These are phyloP conservation scores for Scenedesmus sp. DNA, from an alignment of 163 green algal species.

Conservation along the genomic window DNA sequence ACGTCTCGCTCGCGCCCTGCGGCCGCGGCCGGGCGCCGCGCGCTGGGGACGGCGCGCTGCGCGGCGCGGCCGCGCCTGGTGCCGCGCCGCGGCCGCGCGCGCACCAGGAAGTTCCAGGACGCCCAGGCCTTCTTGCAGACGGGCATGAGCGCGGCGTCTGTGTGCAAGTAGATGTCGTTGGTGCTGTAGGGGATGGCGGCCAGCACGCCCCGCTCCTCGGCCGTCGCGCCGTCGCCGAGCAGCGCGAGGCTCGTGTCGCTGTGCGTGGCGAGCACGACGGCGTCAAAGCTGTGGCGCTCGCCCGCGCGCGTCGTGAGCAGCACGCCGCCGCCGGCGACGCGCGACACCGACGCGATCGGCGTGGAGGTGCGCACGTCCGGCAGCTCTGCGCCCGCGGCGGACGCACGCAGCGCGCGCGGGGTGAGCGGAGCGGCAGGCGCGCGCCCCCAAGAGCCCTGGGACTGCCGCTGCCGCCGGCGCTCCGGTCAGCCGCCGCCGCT, in stretches of 20 bases:
- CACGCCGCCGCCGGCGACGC: conserved; percentile 18
- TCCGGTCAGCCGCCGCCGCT: background rate
- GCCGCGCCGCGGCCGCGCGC: too few species aligned
- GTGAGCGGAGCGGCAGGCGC: too few species aligned
- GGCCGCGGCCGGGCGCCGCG: too few species aligned
- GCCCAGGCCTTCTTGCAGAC: conserved; percentile 73
- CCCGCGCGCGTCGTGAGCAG: conserved; percentile 35
- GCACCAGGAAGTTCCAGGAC: conserved; percentile 93
- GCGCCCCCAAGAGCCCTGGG: too few species aligned
- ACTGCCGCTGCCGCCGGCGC: too few species aligned
- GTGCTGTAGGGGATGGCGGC: conserved; percentile 80
- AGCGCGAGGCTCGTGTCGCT: conserved; percentile 78
- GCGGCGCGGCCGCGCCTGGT: too few species aligned
- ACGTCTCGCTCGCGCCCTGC: conserved; percentile 12
- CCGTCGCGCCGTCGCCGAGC: conserved; percentile 64
- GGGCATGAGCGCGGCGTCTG: conserved; percentile 82
- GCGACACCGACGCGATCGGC: conserved; percentile 56
- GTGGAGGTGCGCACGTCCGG: conserved; percentile 74
- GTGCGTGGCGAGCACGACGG: conserved; percentile 91
- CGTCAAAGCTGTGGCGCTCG: conserved; percentile 71
- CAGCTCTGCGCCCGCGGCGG: conserved; percentile 59
- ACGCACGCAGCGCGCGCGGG: too few species aligned
- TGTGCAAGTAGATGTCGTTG: conserved; percentile 93
- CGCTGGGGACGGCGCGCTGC: background rate
- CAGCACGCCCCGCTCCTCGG: conserved; percentile 72